These are phyloP conservation scores for Nigrograna mackinnonii DNA, from an alignment of 2,329 filamentous ascomycete species.

Conservation along the genomic window DNA sequence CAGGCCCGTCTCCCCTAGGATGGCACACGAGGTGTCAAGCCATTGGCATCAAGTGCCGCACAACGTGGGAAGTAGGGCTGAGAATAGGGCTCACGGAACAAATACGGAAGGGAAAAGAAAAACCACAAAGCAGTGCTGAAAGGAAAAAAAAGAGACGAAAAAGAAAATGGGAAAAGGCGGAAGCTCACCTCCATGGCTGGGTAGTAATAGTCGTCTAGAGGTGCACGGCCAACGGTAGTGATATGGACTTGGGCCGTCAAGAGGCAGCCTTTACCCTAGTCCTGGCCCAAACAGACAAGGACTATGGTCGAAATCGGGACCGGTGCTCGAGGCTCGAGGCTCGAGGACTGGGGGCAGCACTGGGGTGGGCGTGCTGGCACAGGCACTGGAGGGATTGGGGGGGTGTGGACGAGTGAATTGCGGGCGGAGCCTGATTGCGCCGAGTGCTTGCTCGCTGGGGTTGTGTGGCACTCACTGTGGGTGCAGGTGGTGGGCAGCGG, in stretches of 20 bases:
- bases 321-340: too few species aligned
- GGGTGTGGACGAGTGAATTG: constrained; percentile 1
- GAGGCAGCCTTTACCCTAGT: constrained; percentile 15
- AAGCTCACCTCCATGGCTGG: constrained; percentile 38
- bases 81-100: constrained; percentile 6
- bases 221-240: constrained; percentile 34
- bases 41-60: too few species aligned
- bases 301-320: too few species aligned
- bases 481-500: too few species aligned
- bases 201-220: constrained; percentile 24
- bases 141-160: constrained; percentile 19
- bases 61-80: too few species aligned
- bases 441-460: too few species aligned
- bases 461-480: too few species aligned
- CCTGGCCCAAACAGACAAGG: constrained; percentile 18
- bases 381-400: constrained; percentile 3
- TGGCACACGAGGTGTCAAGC: constrained; percentile 27
- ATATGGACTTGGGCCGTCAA: constrained; percentile 23
- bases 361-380: constrained; percentile 6
- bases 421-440: too few species aligned
- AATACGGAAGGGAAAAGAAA: constrained; percentile 10
- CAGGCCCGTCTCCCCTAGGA: constrained; percentile 21
- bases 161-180: constrained; percentile 3
- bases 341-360: too few species aligned
- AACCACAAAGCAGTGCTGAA: constrained; percentile 7